Conservation (phyloP, 306 rosid genomes). For the Pyrus pyrifolia region DNA sequence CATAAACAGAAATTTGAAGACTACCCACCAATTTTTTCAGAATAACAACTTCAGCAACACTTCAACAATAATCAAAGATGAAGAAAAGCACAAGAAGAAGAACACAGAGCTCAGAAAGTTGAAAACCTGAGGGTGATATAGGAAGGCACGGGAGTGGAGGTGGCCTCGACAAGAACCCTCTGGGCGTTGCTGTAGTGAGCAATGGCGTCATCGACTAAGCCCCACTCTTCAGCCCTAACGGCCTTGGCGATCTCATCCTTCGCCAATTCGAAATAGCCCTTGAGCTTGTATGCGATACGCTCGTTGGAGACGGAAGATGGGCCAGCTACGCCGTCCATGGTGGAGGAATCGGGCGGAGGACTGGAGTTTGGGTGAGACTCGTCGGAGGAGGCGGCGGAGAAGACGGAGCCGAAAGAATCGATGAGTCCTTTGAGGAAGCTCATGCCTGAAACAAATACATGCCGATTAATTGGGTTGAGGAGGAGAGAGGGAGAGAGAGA, state of each 20-base stretch:
- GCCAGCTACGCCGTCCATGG: constrained; percentile 53
- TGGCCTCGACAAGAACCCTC: constrained; percentile 70
- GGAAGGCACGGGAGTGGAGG: constrained; percentile 71
- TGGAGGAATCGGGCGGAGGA: constrained; percentile 20
- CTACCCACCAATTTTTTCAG: background rate
- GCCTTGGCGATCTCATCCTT: constrained; percentile 85
- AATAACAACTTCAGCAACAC: background rate
- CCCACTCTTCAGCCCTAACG: constrained; percentile 98
- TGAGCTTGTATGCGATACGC: constrained; percentile 86
- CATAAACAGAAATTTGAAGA: background rate
- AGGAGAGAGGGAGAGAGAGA: background rate
- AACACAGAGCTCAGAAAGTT: background rate
- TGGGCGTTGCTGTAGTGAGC: constrained; percentile 68
- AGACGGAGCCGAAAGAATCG: constrained; percentile 56
- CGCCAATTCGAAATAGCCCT: constrained; percentile 83
- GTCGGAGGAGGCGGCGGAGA: constrained; percentile 30
- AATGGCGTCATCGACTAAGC: constrained; percentile 70
- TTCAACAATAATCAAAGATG: background rate
- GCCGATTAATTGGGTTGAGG: background rate
- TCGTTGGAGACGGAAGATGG: constrained; percentile 60
- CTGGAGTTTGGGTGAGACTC: constrained; percentile 26
- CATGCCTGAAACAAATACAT: constrained; percentile 29
- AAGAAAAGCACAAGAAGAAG: background rate
- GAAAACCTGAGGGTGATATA: constrained; percentile 59
- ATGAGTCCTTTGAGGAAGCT: constrained; percentile 58